Base-by-base conservation (phyloP, 2,329 filamentous ascomycete species). In the Xylariaceae sp. region DNA sequence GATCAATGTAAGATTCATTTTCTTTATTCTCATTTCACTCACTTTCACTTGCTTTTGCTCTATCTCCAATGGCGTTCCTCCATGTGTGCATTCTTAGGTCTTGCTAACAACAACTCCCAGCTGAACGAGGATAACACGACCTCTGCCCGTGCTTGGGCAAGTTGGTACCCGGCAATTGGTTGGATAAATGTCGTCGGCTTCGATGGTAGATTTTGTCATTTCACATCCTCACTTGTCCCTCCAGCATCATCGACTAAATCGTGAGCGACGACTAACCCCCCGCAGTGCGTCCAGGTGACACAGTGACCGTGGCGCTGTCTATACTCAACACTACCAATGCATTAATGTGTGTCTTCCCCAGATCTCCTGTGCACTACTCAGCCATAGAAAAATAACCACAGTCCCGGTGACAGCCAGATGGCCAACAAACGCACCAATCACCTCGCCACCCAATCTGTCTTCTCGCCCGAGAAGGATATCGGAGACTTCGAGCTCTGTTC, bases 401-500 rank as follows among this genome's bases (percentile, higher is more conserved):
- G 17, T 31, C 39, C 43, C 12, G 3, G 31, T 6, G 9, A 44
- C 13, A 51, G 40, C 10, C 33, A 42, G 19, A 40, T 51, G 3
- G 7, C 31, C 9, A 51, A 51, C 18, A 39, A 17, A 17, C 33
- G 31, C 18, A 40, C 18, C 7, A 16, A 42, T 16, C 19, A 47
- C 10, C 28, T 40, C 34, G 16, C 18, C 10, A n/a, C 22, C 14
- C 46, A 38, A 38, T 10, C 5, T 36, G 10, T 42, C 34, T 38
- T 44, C 18, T 48, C 36, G 11, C 45, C 31, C 6, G 46, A 48
- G 19, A 17, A 34, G 22, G 41, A 28, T 6, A 31, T 45, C 16
- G 31, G 34, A 13, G 36, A 42, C 38, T 53, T 39, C 42, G 43
- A 36, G 36, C 42, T 46, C 39, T 44, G 22, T 28, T 28, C 22